phyloP scores from a whole-genome alignment of 2,329 filamentous ascomycete genomes.

The Cytospora chrysosperma region DNA sequence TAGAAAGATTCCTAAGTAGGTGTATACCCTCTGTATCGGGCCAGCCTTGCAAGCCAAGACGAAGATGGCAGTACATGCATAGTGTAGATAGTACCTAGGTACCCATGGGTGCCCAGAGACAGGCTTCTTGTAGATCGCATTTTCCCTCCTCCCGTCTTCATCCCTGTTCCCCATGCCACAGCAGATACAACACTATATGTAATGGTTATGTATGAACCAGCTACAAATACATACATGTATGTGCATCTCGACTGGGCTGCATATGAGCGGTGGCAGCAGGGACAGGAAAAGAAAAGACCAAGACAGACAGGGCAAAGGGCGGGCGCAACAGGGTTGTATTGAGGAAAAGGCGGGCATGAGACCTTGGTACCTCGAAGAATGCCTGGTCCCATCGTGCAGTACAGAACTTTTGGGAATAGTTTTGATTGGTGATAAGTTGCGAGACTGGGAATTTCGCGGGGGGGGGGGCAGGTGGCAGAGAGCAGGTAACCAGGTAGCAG shows the following conservation, averaged over 20 bases:
- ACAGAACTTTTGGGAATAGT: neutral
- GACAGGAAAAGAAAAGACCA: neutral
- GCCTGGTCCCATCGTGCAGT: neutral
- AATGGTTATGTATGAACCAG: neutral
- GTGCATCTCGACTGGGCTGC: neutral
- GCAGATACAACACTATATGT: no score
- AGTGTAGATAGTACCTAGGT: no score
- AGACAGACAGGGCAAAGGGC: neutral
- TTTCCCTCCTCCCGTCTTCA: neutral
- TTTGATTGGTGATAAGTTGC: constrained; percentile 6
- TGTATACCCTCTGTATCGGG: neutral
- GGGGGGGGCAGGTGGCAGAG: no score
- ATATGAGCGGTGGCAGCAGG: neutral
- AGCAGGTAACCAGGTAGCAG: no score
- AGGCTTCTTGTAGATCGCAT: neutral
- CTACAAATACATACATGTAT: neutral
- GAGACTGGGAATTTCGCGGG: neutral
- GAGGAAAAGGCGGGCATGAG: neutral
- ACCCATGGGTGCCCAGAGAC: neutral
- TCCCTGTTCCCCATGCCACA: neutral
- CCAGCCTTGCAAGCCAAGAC: neutral
- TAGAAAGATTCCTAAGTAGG: neutral
- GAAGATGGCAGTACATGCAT: neutral
- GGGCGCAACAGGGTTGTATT: neutral
- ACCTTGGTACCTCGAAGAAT: neutral